Evolutionary conservation across 2,329 filamentous ascomycete species (phyloP), one percentile per base, ranked within the genome.

Genomic region (Neurospora sp.): DNA sequence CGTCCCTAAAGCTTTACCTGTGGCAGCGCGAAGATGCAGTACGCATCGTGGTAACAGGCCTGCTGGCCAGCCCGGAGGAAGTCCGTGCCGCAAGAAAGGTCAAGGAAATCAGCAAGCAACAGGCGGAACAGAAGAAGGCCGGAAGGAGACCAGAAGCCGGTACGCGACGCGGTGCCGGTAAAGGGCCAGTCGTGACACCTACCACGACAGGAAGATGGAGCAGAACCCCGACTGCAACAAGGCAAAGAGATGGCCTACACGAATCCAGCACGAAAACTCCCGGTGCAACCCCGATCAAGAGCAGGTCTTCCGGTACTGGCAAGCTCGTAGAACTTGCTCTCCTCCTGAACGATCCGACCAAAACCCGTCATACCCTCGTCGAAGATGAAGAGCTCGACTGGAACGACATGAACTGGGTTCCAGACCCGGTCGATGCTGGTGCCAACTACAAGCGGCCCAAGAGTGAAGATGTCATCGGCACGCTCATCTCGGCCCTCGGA

Each of bases 391-490:
- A 93, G 68, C 84, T 96, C 17, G 92, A 96, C 78, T 98, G 92
- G 91, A 87, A 93, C 76, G 94, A 99, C 78, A 92, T 97, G 90
- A 87, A 89, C 9, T 99, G 96, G 96, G 85, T 93, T 42, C 96
- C 96, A 1, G 92, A 97, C 76, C 96, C 96, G 0, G 90, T 96
- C 46, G 96, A 99, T 78, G 96, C 96, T 1, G 93, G 93, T 10
- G 91, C 93, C 67, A 93, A 97, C 77, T 97, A 97, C 82, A 93
- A 92, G 77, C 91, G 93, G 71, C 92, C 93, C 11, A 96, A 92
- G 78, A 92, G 89, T 62, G 92, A 94, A 73, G 96, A 99, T 79
- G 79, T 98, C 13, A 93, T 98, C 70, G 93, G 93, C 68, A 97
- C 93, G 68, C 84, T 99, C 62, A 92, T 98, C 74, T 91, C 89